Base-by-base conservation (phyloP, 306 rosid species). In the Fagus crenata region DNA sequence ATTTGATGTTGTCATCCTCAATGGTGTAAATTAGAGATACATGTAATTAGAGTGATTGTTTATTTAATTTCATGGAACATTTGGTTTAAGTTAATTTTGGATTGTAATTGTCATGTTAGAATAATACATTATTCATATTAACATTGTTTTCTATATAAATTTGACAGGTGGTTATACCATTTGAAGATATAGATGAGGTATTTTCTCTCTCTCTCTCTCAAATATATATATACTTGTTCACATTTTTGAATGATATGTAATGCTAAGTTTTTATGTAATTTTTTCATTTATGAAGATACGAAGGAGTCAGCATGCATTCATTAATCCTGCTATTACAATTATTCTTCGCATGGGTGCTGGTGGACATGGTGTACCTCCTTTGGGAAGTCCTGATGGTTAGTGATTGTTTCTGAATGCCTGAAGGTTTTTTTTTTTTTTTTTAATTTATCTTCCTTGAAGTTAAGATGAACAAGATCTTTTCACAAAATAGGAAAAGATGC, bases 381-480 rank as follows among this genome's bases (percentile, higher is more conserved):
- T 95, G 81, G 98, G 98, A 85, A 92, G 93, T 83, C 98, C 98
- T 78, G 98, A 95, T 88, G 98, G 98, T 95, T 74, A 87, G 98
- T 85, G 67, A 81, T 71, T 51, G 39, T 73, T 82, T 81, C 31
- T 78, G 60, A 78, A 82, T 67, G 40, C 59, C 28, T 67, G 37
- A 68, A 17, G 49, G 28, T 6, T 4, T 54, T 71, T 70, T 28
- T 58, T 22, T 41, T 14, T 36, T 7, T 7, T 69, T 36, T 51
- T 22, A 22, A 53, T 65, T 46, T 53, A 28, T 46, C 67, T 67
- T 74, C 72, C 70, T 60, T 6, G 22, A 42, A 71, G 2, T 14
- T 7, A 36, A 49, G 73, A 41, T n/a, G 69, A 35, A 63, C 69
- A 63, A 63, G 17, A 14, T 63, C 42, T 35, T 14, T 35, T 63